phyloP scores from a whole-genome alignment of 768 basidiomycete species.

The Lactarius hatsudake region DNA sequence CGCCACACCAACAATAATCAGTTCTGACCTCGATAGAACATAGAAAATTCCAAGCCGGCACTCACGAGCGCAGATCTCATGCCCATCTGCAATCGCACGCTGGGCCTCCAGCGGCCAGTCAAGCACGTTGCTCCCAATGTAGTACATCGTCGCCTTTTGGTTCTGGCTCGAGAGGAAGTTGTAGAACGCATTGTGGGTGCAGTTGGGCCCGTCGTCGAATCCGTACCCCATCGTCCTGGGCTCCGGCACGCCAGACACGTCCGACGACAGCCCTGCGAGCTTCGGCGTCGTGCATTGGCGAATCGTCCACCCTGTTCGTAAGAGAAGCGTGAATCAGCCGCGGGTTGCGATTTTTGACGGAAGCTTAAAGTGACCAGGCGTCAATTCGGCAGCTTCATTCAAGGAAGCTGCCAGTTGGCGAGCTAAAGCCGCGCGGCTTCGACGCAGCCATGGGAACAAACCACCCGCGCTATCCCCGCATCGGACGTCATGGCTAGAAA shows the following conservation, averaged over 20 bases:
- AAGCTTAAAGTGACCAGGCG: not conserved
- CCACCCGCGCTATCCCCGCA: not conserved
- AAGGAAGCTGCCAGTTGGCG: not conserved
- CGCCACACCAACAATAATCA: not conserved
- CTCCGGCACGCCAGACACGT: slow-evolving; percentile 51
- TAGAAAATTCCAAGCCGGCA: slow-evolving; percentile 24
- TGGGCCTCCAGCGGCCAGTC: slow-evolving; percentile 57
- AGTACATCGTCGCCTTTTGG: slow-evolving; percentile 66
- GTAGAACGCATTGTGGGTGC: slow-evolving; percentile 62
- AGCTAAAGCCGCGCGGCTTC: not conserved
- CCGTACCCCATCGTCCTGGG: slow-evolving; percentile 56
- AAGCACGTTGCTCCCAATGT: slow-evolving; percentile 56
- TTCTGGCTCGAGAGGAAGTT: slow-evolving; percentile 49
- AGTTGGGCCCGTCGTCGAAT: slow-evolving; percentile 66
- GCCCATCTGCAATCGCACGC: slow-evolving; percentile 53
- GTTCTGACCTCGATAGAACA: not conserved
- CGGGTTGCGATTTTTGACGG: slow-evolving; percentile 37
- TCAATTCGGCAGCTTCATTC: not conserved
- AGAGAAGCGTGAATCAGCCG: not conserved
- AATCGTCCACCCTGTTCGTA: slow-evolving; percentile 40
- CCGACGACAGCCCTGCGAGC: slow-evolving; percentile 39
- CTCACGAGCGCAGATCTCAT: slow-evolving; percentile 56
- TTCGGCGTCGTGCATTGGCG: slow-evolving; percentile 49
- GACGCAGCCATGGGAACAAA: not conserved
- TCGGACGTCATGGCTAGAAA: not conserved